A percentile compares a stretch with the other conserved stretches of the same genome.
Evolutionary conservation across 169 alveolate genomes (phyloP).

Genomic region (Perkinsus olseni): DNA sequence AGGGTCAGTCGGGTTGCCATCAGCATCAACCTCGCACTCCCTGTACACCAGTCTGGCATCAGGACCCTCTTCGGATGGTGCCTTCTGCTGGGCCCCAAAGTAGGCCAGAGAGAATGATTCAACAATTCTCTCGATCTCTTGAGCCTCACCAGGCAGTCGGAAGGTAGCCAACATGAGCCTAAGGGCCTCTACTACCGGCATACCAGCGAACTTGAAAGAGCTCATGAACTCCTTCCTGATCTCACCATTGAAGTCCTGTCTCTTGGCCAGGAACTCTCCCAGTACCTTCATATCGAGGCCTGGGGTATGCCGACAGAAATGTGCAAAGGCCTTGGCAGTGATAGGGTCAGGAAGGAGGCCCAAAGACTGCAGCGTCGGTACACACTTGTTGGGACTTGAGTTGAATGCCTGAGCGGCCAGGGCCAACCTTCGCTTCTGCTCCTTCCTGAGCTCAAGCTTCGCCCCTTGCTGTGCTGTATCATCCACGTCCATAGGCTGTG

Average conservation of each 20-base stretch:
- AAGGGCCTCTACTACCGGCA: conserved; percentile 68
- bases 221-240: conserved; percentile 42
- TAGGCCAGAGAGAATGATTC: conserved; percentile 66
- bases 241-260: conserved; percentile 1
- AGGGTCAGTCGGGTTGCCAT: not conserved
- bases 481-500: not conserved
- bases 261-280: conserved; percentile 14
- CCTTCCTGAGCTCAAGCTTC: not conserved
- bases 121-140: conserved; percentile 76
- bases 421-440: not conserved
- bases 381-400: not conserved
- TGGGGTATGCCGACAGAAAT: not conserved
- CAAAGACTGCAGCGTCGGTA: not conserved
- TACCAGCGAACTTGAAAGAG: conserved; percentile 55
- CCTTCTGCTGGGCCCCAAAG: conserved; percentile 42
- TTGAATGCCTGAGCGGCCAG: conserved; percentile 8
- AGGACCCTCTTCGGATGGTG: conserved; percentile 1
- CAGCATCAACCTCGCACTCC: conserved; percentile 3
- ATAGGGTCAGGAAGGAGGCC: not conserved
- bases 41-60: not conserved
- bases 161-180: conserved; percentile 62
- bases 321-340: not conserved
- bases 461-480: not conserved
- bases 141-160: conserved; percentile 83
- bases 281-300: not conserved